Evolutionary conservation across 208 protist genomes (phyloP).

Genomic region (Porcisia deanei): DNA sequence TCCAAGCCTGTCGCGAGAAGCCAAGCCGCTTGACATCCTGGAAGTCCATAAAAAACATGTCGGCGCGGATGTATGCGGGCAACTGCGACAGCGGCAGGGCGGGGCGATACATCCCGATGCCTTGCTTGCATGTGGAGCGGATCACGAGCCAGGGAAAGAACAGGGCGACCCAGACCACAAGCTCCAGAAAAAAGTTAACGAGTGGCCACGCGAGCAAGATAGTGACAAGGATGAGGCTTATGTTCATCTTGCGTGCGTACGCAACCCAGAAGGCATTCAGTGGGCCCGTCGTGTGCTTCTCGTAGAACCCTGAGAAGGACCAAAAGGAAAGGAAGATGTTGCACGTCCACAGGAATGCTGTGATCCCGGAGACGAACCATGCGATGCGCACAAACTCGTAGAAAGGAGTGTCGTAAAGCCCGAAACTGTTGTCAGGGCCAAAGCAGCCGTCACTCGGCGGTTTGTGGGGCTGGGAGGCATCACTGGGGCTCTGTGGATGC

Average conservation of each 20-base stretch:
- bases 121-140: conserved; percentile 58
- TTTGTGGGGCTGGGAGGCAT: neutral
- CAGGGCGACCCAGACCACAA: conserved; percentile 56
- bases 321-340: conserved; percentile 72
- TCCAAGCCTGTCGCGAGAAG: conserved; percentile 75
- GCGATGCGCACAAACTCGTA: conserved; percentile 85
- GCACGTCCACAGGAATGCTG: conserved; percentile 54
- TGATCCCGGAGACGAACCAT: conserved; percentile 77
- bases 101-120: conserved; percentile 67
- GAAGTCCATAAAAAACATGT: conserved; percentile 92
- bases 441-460: conserved; percentile 27
- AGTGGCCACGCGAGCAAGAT: conserved; percentile 84
- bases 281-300: conserved; percentile 33
- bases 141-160: conserved; percentile 73
- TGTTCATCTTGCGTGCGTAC: conserved; percentile 54
- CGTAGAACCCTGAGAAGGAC: conserved; percentile 60
- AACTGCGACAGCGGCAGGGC: conserved; percentile 65
- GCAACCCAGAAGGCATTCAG: conserved; percentile 60
- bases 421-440: conserved; percentile 37
- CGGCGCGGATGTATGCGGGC: conserved; percentile 75
- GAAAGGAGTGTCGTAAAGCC: conserved; percentile 83
- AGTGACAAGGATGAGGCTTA: conserved; percentile 54
- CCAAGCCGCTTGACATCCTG: conserved; percentile 68
- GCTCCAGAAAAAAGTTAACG: conserved; percentile 60
- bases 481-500: conserved; percentile 30